Base-by-base conservation (phyloP, 2,329 filamentous ascomycete genomes). In the Onygena corvina region DNA sequence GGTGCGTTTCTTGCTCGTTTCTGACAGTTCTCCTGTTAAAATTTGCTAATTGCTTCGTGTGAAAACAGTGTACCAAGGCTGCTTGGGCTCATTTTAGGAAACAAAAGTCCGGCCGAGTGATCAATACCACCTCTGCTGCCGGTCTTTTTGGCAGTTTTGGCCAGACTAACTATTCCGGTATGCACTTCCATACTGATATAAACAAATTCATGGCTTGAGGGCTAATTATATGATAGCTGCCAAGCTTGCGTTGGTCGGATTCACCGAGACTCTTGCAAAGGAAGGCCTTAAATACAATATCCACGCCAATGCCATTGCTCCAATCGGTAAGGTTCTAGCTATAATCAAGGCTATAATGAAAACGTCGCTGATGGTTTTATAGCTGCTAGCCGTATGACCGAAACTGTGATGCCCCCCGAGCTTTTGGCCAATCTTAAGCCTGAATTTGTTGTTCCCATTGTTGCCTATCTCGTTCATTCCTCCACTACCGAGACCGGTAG, bases 221-320 rank as follows among this genome's bases (percentile, higher is more conserved):
- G 60, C 47, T 61, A 3, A 40, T 21, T 18, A 23, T 11, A 3
- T 3, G 6, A 20, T 50, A 74, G 89, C 92, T 53, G 92, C 92
- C 63, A 98, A 96, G 75, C 77, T 96, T 56, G 85, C 86, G 56
- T 81, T 94, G 73, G 88, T 98, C 54, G 92, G 90, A 58, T 96
- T 96, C 74, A 95, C 89, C 33, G 90, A 98, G 76, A 95, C 92
- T 3, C 77, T 98, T 55, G 92, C 92, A 53, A 96, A 96, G 76
- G 92, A 98, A 74, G 92, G 92, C 57, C 75, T 79, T 64, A 96
- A 96, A 72, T 98, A 98, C 75, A 96, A 96, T 76, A 96, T 98
- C 59, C 71, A 94, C 60, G 80, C 76, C 74, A 98, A 98, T 69
- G 86, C 86, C 60, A 93, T 98, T 71, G 88, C 92, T 14, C 92